A percentile compares a stretch with the other conserved stretches of the same genome.
Conservation (phyloP, 148 eudicot genomes). For the Euryodendron excelsum region DNA sequence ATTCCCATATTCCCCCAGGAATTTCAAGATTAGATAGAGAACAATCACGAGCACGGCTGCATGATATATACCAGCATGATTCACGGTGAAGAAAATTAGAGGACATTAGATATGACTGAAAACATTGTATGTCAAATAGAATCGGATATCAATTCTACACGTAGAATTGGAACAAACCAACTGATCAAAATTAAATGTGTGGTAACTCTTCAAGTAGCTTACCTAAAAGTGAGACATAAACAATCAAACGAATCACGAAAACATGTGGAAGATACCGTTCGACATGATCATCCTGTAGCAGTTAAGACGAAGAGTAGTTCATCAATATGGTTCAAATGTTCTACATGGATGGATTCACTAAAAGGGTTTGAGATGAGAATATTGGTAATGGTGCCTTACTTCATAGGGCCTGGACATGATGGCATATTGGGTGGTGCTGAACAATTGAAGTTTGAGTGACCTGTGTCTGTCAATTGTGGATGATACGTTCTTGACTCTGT, state of each 20-base stretch:
- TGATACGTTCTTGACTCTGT: not conserved
- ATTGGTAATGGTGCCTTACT: not conserved
- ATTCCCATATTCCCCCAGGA: slow-evolving; percentile 19
- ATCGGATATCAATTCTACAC: too few relatives aligned
- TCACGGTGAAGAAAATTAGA: not conserved
- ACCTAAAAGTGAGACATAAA: not conserved
- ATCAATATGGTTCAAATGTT: not conserved
- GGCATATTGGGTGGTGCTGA: not conserved
- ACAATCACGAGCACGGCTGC: slow-evolving; percentile 11
- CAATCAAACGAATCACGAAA: not conserved
- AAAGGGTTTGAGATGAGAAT: not conserved
- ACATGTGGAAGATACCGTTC: not conserved
- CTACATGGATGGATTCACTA: not conserved
- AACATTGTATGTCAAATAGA: too few relatives aligned
- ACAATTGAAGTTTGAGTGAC: not conserved
- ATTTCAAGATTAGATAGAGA: slow-evolving; percentile 17
- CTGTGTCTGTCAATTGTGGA: not conserved
- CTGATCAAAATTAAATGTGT: not conserved
- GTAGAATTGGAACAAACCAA: too few relatives aligned
- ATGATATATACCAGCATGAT: not conserved
- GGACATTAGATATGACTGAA: too few relatives aligned
- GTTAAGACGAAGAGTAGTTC: not conserved
- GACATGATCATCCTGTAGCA: not conserved
- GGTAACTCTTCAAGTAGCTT: not conserved
- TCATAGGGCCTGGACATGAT: not conserved